Conservation (phyloP, 768 basidiomycete species). For the Tulasnella sp. region DNA sequence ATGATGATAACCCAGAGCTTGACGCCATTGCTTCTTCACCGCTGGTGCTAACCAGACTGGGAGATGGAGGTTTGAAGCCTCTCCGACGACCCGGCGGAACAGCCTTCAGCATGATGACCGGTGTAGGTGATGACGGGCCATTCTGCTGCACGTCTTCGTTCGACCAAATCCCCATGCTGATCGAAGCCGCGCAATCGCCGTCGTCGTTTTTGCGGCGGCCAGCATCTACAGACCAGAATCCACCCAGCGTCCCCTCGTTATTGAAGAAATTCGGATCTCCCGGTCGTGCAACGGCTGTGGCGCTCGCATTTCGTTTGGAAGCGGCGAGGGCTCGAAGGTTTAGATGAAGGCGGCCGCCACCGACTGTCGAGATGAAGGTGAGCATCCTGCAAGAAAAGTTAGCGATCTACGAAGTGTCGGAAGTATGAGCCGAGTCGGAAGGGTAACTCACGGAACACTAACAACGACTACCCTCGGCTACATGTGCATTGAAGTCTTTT, state of each 20-base stretch:
- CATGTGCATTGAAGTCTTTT: neutral
- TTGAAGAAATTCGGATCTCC: neutral
- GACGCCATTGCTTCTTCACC: neutral
- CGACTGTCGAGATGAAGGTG: neutral
- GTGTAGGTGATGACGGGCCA: neutral
- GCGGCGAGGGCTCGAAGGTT: neutral
- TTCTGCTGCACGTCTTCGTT: neutral
- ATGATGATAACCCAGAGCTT: neutral
- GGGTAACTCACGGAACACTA: neutral
- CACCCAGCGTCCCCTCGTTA: neutral
- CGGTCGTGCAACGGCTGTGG: neutral
- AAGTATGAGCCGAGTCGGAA: neutral
- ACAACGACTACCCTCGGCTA: neutral
- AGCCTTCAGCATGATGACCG: neutral
- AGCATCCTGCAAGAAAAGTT: neutral
- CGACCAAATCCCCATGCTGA: slow-evolving; percentile 2
- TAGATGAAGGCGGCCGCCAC: neutral
- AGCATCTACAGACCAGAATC: neutral
- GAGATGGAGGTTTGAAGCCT: neutral
- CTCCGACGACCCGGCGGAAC: neutral
- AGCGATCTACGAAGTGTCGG: neutral
- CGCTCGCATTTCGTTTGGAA: neutral
- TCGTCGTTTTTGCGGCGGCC: neutral
- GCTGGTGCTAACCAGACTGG: neutral
- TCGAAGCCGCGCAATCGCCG: neutral